Percentiles rank a stretch among this genome's conserved stretches.
phyloP scores from a whole-genome alignment of 2,329 filamentous ascomycete species.

The Fusarium acutatum region DNA sequence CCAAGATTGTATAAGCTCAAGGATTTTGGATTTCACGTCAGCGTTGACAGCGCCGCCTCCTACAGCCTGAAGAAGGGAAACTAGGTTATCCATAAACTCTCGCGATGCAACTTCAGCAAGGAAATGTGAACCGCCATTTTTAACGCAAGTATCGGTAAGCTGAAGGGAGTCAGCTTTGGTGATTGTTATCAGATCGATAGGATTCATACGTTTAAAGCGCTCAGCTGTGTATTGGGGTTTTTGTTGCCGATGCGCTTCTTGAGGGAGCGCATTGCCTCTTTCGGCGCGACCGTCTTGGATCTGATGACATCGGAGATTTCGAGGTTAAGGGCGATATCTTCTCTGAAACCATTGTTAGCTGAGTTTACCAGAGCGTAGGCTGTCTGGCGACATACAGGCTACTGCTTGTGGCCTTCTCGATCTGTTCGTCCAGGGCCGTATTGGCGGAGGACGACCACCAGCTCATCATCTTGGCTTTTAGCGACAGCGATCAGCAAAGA shows the following conservation, averaged over 20 bases:
- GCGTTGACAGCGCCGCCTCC: slow-evolving; percentile 79
- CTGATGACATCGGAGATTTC: slow-evolving; percentile 98
- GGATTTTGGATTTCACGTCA: slow-evolving; percentile 87
- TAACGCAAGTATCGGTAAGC: slow-evolving; percentile 98
- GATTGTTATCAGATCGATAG: background rate
- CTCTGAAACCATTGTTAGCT: slow-evolving; percentile 59
- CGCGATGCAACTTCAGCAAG: slow-evolving; percentile 93
- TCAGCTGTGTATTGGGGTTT: slow-evolving; percentile 96
- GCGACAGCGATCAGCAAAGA: slow-evolving; percentile 10
- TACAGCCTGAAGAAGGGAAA: slow-evolving; percentile 85
- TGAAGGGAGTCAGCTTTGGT: slow-evolving; percentile 42
- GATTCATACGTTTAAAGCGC: slow-evolving; percentile 80
- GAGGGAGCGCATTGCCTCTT: slow-evolving; percentile 96
- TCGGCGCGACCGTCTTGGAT: slow-evolving; percentile 96
- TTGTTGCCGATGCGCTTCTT: slow-evolving; percentile 95
- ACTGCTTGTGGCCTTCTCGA: slow-evolving; percentile 92
- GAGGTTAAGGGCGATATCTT: slow-evolving; percentile 96
- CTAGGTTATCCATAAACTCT: slow-evolving; percentile 98
- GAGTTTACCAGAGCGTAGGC: slow-evolving; percentile 21
- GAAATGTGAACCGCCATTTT: slow-evolving; percentile 97
- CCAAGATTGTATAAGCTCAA: slow-evolving; percentile 95
- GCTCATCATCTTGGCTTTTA: slow-evolving; percentile 72
- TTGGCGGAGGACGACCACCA: slow-evolving; percentile 95
- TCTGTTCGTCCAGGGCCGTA: slow-evolving; percentile 94
- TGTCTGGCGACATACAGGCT: slow-evolving; percentile 72